Conservation (phyloP, 164 flowering plant species). For the Magnolia sinica region DNA sequence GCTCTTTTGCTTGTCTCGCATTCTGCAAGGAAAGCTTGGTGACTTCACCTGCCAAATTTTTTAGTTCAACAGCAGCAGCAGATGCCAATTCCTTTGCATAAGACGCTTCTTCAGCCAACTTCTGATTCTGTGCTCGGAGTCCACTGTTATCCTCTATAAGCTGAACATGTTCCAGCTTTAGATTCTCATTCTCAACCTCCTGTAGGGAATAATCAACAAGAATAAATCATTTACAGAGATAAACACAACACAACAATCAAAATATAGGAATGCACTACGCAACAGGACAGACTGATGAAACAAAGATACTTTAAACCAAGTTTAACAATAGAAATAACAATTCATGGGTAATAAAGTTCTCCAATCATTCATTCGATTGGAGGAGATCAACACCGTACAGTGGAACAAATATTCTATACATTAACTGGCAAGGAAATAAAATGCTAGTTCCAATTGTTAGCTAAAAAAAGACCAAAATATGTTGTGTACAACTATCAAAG, state of each 20-base stretch:
- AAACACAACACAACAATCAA: background rate
- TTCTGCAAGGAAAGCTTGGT: constrained; percentile 86
- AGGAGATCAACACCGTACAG: no score
- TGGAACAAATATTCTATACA: no score
- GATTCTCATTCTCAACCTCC: constrained; percentile 84
- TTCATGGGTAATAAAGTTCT: no score
- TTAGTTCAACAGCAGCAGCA: constrained; percentile 98
- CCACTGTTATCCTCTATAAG: constrained; percentile 82
- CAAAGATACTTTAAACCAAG: no score
- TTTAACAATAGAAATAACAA: no score
- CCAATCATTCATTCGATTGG: no score
- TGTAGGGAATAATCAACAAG: constrained; percentile 19
- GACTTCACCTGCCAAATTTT: constrained; percentile 90
- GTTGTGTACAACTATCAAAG: no score
- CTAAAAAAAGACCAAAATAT: no score
- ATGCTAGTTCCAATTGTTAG: no score
- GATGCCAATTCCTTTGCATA: constrained; percentile 98
- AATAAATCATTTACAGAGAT: background rate
- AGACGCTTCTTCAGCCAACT: constrained; percentile 91
- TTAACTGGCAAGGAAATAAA: no score
- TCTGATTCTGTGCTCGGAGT: constrained; percentile 80
- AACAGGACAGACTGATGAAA: no score
- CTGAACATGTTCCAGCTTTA: constrained; percentile 70
- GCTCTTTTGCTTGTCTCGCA: constrained; percentile 75
- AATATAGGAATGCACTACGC: no score